A percentile compares a stretch with the other conserved stretches of the same genome.
Conservation (phyloP, 306 rosid species). For the Medicago lupulina region DNA sequence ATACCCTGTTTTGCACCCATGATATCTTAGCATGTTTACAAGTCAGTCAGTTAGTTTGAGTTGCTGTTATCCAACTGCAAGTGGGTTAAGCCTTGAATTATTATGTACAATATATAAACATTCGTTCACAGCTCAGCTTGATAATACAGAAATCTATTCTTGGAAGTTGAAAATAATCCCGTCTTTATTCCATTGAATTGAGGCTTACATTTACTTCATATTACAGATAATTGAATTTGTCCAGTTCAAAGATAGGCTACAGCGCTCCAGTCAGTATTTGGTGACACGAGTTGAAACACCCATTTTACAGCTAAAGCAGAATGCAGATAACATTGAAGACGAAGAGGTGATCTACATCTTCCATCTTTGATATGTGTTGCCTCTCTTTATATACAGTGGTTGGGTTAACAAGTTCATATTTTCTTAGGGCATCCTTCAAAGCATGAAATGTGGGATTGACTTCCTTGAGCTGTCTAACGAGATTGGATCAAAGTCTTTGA, state of each 20-base stretch:
- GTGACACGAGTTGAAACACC: constrained; percentile 80
- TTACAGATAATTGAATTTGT: constrained; percentile 96
- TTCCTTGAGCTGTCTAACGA: constrained; percentile 85
- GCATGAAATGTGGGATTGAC: constrained; percentile 73
- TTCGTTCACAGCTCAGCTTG: background rate
- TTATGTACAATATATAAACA: background rate
- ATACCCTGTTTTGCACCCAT: background rate
- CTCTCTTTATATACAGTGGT: constrained; percentile 33
- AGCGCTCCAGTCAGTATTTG: constrained; percentile 81
- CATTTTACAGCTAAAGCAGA: constrained; percentile 82
- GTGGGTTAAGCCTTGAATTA: background rate
- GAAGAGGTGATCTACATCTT: constrained; percentile 69
- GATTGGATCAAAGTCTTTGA: constrained; percentile 81
- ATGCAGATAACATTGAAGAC: constrained; percentile 78
- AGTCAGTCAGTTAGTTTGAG: background rate
- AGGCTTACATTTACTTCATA: constrained; percentile 12
- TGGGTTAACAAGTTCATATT: constrained; percentile 33
- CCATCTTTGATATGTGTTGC: constrained; percentile 33
- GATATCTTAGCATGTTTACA: background rate
- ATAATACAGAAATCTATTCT: background rate
- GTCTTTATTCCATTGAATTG: background rate
- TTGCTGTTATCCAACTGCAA: background rate
- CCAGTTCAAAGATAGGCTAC: constrained; percentile 88
- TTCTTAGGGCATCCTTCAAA: constrained; percentile 70
- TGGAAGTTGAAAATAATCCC: background rate